Conservation (phyloP, 1,284 basidiomycete species). For the Heliocybe sulcata region DNA sequence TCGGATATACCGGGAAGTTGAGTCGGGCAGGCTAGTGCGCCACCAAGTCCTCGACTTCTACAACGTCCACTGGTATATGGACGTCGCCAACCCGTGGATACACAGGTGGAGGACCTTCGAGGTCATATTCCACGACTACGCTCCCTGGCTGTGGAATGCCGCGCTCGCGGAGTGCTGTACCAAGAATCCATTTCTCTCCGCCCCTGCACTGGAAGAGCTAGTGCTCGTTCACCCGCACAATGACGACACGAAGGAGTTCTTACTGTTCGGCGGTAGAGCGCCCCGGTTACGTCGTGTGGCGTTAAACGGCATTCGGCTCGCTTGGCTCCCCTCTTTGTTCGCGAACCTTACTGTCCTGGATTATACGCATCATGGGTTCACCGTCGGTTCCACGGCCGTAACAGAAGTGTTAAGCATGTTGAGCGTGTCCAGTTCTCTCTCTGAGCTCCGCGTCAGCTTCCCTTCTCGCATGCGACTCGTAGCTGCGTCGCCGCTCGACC, state of each 20-base stretch:
- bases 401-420: slow-evolving; percentile 42
- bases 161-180: slow-evolving; percentile 45
- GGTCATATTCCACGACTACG: slow-evolving; percentile 44
- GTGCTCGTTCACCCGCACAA: slow-evolving; percentile 52
- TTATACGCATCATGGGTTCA: slow-evolving; percentile 53
- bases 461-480: slow-evolving; percentile 15
- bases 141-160: slow-evolving; percentile 59
- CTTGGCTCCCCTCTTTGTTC: slow-evolving; percentile 54
- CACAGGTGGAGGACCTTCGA: slow-evolving; percentile 53
- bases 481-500: slow-evolving; percentile 11
- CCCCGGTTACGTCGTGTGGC: slow-evolving; percentile 46
- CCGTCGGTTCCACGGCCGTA: slow-evolving; percentile 34
- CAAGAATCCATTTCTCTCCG: slow-evolving; percentile 26
- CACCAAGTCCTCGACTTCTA: slow-evolving; percentile 31
- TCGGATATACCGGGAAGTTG: slow-evolving; percentile 1
- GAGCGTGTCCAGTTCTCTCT: slow-evolving; percentile 33
- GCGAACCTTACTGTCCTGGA: slow-evolving; percentile 53
- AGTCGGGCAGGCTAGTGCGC: slow-evolving; percentile 8
- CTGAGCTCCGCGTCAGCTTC: slow-evolving; percentile 36
- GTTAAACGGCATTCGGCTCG: slow-evolving; percentile 54
- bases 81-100: slow-evolving; percentile 42
- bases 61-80: slow-evolving; percentile 51
- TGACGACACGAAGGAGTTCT: slow-evolving; percentile 59
- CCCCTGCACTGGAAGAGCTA: slow-evolving; percentile 44
- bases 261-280: slow-evolving; percentile 53